Conservation (phyloP, 129 eudicot genomes). For the Artemisia argyi region DNA sequence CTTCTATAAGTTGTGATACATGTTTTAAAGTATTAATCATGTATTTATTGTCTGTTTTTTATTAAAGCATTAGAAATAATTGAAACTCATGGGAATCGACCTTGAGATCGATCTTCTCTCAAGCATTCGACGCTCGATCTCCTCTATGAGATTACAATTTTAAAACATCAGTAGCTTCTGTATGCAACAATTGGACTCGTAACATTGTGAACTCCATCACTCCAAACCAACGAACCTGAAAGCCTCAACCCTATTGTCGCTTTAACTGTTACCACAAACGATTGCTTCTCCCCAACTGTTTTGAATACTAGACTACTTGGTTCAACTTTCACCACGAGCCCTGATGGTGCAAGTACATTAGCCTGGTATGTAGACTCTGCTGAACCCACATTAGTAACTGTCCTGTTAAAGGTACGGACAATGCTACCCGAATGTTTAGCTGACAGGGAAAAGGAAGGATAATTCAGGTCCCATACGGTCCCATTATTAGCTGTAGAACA, state of each 20-base stretch:
- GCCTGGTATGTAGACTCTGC: conserved; percentile 32
- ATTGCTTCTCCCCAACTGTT: conserved; percentile 34
- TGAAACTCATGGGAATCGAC: too few relatives aligned
- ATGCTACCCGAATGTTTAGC: not conserved
- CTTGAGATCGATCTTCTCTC: too few relatives aligned
- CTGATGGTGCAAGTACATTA: conserved; percentile 33
- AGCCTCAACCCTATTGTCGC: conserved; percentile 23
- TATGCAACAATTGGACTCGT: conserved; percentile 59
- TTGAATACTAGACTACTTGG: conserved; percentile 38
- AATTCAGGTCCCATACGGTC: conserved; percentile 42
- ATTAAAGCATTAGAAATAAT: too few relatives aligned
- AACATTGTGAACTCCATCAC: conserved; percentile 49
- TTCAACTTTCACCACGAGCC: conserved; percentile 38
- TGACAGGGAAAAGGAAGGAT: conserved; percentile 49
- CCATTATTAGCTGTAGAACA: conserved; percentile 17
- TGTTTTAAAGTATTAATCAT: too few relatives aligned
- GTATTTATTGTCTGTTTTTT: too few relatives aligned
- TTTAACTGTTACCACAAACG: conserved; percentile 43
- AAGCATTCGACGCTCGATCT: not conserved
- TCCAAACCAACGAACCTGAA: conserved; percentile 64
- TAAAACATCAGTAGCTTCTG: too few relatives aligned
- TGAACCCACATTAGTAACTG: conserved; percentile 50
- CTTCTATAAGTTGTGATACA: too few relatives aligned
- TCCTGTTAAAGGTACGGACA: conserved; percentile 24
- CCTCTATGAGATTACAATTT: not conserved